Base-by-base conservation (phyloP, 73 alveolate species). In the Paramecium sexaurelia region DNA sequence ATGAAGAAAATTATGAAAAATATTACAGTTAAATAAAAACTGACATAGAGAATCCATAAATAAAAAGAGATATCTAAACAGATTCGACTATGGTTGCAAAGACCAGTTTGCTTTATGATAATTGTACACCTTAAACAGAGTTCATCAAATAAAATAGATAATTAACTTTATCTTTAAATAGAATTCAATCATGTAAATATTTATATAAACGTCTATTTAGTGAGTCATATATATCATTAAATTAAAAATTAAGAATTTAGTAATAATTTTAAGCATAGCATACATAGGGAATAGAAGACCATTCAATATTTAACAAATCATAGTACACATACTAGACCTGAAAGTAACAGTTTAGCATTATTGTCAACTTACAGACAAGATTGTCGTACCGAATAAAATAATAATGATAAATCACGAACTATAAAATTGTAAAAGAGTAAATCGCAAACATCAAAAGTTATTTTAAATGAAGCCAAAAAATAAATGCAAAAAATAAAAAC, bases 141-240 rank as follows among this genome's bases (percentile, higher is more conserved):
- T 61, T 61, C 43, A 61, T 61, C 5, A 61, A 61, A 13, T 26
- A 61, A 61, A 61, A 61, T 61, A 26, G 83, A 61, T 29, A 61
- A 13, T 2, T 61, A 11, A 32, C 83, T 5, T 10, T 10, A 13
- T 61, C 83, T 32, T 61, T 61, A 8, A 61, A 61, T 61, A 61
- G 83, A 61, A 61, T 61, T 6, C 83, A 61, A 61, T 61, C 83
- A 61, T 61, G 83, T 61, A 61, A n/a, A n/a, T 47, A 51, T 27
- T 6, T 56, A 2, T 0, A 61, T 61, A n/a, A n/a, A 61, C 8
- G 6, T 32, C 1, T 29, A 61, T 61, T 4, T 61, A 61, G 83
- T 61, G 43, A 61, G 83, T 61, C 83, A 61, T n/a, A 61, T 61
- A 13, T 61, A 61, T 61, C 39, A 61, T 61, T 0, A 61, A 11